Evolutionary conservation across 192 early-diverging fungal genomes (phyloP).

Genomic region (Jimgerdemannia flammicorona): DNA sequence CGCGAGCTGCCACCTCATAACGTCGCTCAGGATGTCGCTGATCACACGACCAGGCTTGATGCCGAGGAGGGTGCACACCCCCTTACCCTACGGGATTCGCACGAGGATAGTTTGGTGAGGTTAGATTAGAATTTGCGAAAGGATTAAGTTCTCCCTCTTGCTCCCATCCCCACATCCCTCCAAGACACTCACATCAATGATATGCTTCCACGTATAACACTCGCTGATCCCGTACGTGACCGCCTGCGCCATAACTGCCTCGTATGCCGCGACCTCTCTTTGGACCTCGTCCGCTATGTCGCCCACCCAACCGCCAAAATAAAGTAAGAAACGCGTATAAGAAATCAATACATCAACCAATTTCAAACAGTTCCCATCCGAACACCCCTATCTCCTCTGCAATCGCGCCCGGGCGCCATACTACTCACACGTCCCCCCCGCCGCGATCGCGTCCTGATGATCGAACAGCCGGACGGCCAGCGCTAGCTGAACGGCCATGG

Average conservation of each 20-base stretch:
- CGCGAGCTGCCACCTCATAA: slow-evolving; percentile 85
- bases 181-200: slow-evolving; percentile 40
- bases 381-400: neutral
- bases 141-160: neutral
- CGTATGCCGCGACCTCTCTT: slow-evolving; percentile 19
- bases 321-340: neutral
- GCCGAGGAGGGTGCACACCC: slow-evolving; percentile 51
- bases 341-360: neutral
- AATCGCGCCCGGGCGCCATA: neutral
- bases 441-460: slow-evolving; percentile 6
- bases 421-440: slow-evolving; percentile 9
- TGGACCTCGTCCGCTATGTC: slow-evolving; percentile 5
- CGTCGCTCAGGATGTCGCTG: slow-evolving; percentile 50
- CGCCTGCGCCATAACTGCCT: slow-evolving; percentile 25
- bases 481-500: slow-evolving; percentile 39
- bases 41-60: slow-evolving; percentile 74
- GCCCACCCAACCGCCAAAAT: slow-evolving; percentile 5
- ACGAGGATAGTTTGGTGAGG: too few relatives aligned
- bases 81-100: slow-evolving; percentile 55
- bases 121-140: neutral
- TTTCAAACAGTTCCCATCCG: too few relatives aligned
- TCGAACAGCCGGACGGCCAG: slow-evolving; percentile 43
- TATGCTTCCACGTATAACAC: slow-evolving; percentile 41
- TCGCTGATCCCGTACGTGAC: slow-evolving; percentile 36
- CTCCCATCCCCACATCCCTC: neutral